phyloP scores from a whole-genome alignment of 306 rosid species.

The Castanea crenata region DNA sequence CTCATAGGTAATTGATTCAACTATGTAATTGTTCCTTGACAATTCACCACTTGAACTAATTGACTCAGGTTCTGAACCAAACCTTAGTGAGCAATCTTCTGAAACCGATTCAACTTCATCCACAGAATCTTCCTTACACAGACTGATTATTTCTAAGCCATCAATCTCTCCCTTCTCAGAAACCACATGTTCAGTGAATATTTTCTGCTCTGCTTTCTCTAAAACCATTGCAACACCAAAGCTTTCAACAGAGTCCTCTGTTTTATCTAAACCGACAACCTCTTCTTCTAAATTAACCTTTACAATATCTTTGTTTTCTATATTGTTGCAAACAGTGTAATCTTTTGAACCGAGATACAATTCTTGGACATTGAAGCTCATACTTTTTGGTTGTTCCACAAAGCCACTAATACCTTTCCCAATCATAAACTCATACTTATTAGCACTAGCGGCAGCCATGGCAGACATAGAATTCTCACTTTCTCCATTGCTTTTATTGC shows the following conservation, averaged over 20 bases:
- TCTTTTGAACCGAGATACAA: constrained; percentile 36
- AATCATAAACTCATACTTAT: constrained; percentile 32
- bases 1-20: constrained; percentile 30
- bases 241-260: constrained; percentile 15
- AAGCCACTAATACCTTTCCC: constrained; percentile 33
- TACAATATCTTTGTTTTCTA: neutral
- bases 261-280: neutral
- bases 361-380: constrained; percentile 48
- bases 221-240: neutral
- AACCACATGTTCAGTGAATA: constrained; percentile 6
- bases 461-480: neutral
- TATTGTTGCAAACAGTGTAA: constrained; percentile 11
- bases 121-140: constrained; percentile 31
- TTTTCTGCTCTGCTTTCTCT: constrained; percentile 1
- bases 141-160: neutral
- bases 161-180: constrained; percentile 8
- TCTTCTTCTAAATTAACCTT: neutral
- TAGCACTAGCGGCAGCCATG: constrained; percentile 25
- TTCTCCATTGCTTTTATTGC: neutral
- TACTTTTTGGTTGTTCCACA: constrained; percentile 50
- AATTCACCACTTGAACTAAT: constrained; percentile 27
- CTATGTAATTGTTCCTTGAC: constrained; percentile 25
- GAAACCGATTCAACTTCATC: constrained; percentile 38
- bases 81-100: constrained; percentile 29
- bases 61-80: constrained; percentile 45